A percentile compares a stretch with the other conserved stretches of the same genome.
These are phyloP conservation scores for Blastobotrys illinoisensis DNA, from an alignment of 1,139 yeast species.

Conservation along the genomic window DNA sequence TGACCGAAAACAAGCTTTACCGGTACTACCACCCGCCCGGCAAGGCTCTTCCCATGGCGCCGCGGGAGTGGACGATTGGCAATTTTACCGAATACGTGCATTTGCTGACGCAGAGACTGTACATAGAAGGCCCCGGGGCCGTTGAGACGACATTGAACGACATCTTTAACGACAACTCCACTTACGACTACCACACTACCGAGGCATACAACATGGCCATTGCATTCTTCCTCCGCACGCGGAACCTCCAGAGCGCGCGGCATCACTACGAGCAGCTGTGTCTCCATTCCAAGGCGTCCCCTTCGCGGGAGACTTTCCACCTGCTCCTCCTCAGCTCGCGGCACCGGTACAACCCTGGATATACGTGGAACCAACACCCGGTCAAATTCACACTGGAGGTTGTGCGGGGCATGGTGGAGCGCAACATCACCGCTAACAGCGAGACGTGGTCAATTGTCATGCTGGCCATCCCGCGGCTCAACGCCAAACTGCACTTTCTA, in stretches of 20 bases:
- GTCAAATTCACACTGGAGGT: slow-evolving; percentile 14
- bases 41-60: neutral
- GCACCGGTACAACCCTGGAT: slow-evolving; percentile 28
- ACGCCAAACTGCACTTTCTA: slow-evolving; percentile 17
- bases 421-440: slow-evolving; percentile 31
- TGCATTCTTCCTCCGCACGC: slow-evolving; percentile 35
- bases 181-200: neutral
- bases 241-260: slow-evolving; percentile 40
- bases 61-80: slow-evolving; percentile 2
- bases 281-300: slow-evolving; percentile 13
- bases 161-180: slow-evolving; percentile 29
- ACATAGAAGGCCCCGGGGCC: neutral
- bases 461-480: slow-evolving; percentile 18
- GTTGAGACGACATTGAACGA: neutral
- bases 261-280: slow-evolving; percentile 39
- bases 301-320: slow-evolving; percentile 42
- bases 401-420: slow-evolving; percentile 32
- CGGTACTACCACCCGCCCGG: neutral
- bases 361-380: slow-evolving; percentile 32
- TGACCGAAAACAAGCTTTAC: neutral
- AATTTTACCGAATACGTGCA: slow-evolving; percentile 1
- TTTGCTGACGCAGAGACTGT: slow-evolving; percentile 1
- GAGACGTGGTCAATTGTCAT: slow-evolving; percentile 38
- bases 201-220: slow-evolving; percentile 42
- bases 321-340: slow-evolving; percentile 30